Percentiles rank a stretch among this genome's conserved stretches.
phyloP scores from a whole-genome alignment of 495 filamentous ascomycete species.

The Aspergillus coremiiformis region DNA sequence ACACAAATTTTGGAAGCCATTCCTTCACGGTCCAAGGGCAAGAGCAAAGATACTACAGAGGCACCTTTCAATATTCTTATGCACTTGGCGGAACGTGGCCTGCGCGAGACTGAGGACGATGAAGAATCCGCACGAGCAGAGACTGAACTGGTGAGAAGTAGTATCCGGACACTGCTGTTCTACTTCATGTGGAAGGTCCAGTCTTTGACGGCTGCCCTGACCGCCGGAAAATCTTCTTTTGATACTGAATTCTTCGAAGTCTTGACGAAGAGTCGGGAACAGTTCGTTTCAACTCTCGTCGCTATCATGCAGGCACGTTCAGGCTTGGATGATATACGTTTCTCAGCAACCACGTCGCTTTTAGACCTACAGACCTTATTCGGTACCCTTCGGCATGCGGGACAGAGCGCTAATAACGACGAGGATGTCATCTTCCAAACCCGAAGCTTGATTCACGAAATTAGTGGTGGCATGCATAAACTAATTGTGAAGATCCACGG shows the following conservation, averaged over 20 bases:
- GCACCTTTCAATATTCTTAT: conserved; percentile 62
- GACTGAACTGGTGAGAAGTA: conserved; percentile 63
- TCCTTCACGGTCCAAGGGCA: conserved; percentile 41
- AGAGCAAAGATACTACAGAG: conserved; percentile 36
- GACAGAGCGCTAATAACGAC: conserved; percentile 36
- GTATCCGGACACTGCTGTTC: conserved; percentile 65
- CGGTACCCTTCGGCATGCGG: conserved; percentile 53
- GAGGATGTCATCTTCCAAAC: conserved; percentile 45
- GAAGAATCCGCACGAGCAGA: conserved; percentile 62
- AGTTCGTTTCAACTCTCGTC: conserved; percentile 53
- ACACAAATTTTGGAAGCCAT: conserved; percentile 60
- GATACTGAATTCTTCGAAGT: conserved; percentile 43
- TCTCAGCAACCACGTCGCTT: conserved; percentile 63
- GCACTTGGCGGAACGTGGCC: conserved; percentile 58
- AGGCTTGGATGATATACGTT: conserved; percentile 65
- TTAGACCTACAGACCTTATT: conserved; percentile 80
- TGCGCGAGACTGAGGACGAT: conserved; percentile 48
- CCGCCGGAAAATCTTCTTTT: conserved; percentile 39
- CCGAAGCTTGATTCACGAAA: conserved; percentile 55
- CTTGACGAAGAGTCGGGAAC: conserved; percentile 37
- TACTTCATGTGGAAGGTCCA: conserved; percentile 95
- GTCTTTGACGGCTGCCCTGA: conserved; percentile 31
- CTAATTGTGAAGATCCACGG: conserved; percentile 68
- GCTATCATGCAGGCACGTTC: conserved; percentile 51
- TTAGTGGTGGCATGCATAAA: conserved; percentile 48